Evolutionary conservation across 2,329 filamentous ascomycete genomes (phyloP), one percentile per base, ranked within the genome.

Genomic region (Microdochium trichocladiopsis): DNA sequence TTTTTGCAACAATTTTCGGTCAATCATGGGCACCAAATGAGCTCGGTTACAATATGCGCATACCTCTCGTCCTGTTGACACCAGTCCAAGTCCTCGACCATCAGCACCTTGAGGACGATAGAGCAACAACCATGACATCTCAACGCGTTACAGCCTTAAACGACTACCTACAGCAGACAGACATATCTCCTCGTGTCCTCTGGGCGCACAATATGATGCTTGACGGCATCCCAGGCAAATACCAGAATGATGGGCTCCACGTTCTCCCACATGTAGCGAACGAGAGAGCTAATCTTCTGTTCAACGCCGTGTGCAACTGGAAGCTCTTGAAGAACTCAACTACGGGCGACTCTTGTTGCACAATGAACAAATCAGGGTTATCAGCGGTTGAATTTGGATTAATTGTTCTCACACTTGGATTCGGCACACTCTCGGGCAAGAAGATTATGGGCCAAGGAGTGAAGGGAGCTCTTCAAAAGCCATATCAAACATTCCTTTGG

Each of bases 281-380:
- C 18, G 6, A 16, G 3, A 45, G 21, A 45, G 41, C 41, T 2
- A 75, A 83, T 58, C 62, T 82, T 18, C 61, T 80, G 2, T 69
- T 84, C 49, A 80, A 80, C 53, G 65, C 74, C 25, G 73, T 75
- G 47, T 84, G 81, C 65, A 83, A 83, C 60, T 66, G 70, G 6
- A 22, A 22, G 8, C 68, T 71, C 53, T 60, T 69, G 18, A 65
- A 21, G 9, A 22, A 18, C 6, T 8, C 41, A 22, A 16, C 61
- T 83, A 80, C 58, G 72, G 68, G 48, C 65, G 65, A 11, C 77
- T 79, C 58, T 61, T 62, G 9, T 57, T 48, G 47, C 47, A 9
- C 59, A 3, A 66, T 3, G 67, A 64, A 23, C 60, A 64, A 55
- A 57, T 72, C 11, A 72, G 77, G 52, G 57, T 61, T 50, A 54